Percentiles rank a stretch among this genome's conserved stretches.
phyloP scores from a whole-genome alignment of 78 protist species.

The Dictyostelium intermedium region DNA sequence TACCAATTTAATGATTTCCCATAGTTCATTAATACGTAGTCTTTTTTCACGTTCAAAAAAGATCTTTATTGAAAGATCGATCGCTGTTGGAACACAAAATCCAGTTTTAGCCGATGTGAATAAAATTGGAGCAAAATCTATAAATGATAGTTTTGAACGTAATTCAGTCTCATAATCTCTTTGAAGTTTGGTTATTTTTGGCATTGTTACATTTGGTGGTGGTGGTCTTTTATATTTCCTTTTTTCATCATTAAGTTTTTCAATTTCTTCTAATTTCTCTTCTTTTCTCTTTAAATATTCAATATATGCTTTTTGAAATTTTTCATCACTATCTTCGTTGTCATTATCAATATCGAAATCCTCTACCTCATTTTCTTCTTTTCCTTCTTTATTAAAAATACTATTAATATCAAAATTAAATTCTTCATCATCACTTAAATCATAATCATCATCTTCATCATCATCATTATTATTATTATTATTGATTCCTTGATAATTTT shows the following conservation, averaged over 20 bases:
- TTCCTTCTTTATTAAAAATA: background rate
- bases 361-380: background rate
- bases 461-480: background rate
- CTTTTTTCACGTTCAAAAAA: conserved; percentile 76
- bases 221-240: conserved; percentile 31
- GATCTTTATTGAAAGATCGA: conserved; percentile 71
- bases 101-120: conserved; percentile 84
- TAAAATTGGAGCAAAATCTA: conserved; percentile 72
- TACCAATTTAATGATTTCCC: conserved; percentile 42
- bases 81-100: conserved; percentile 58
- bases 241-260: background rate
- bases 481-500: background rate
- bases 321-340: background rate
- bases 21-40: background rate
- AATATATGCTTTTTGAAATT: background rate
- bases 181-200: conserved; percentile 37
- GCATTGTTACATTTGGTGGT: conserved; percentile 40
- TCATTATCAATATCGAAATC: background rate
- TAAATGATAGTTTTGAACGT: conserved; percentile 39
- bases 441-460: background rate
- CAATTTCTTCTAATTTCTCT: background rate
- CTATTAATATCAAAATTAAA: background rate
- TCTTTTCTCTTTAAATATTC: conserved; percentile 47
- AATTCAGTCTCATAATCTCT: conserved; percentile 41
- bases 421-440: background rate